Conservation (phyloP, 805 yeast species). For the Hagleromyces aurorensis region DNA sequence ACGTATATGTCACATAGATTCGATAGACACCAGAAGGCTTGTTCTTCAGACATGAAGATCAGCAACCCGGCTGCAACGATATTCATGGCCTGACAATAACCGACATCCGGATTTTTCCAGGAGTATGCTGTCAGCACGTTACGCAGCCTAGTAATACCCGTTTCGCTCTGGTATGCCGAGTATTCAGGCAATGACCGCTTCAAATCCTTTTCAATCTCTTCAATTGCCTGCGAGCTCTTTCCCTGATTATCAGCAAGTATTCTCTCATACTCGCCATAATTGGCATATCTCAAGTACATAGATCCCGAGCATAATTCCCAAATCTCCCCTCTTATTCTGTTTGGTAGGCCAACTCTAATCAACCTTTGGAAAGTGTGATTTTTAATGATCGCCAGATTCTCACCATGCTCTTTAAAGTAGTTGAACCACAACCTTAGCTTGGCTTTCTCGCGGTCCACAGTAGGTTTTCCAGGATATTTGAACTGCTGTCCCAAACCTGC, state of each 20-base stretch:
- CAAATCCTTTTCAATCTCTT: slow-evolving; percentile 93
- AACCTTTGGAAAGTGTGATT: slow-evolving; percentile 75
- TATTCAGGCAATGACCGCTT: slow-evolving; percentile 94
- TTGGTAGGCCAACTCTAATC: slow-evolving; percentile 89
- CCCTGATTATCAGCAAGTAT: slow-evolving; percentile 55
- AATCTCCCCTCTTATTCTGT: slow-evolving; percentile 85
- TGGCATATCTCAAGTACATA: slow-evolving; percentile 59
- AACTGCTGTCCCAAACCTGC: slow-evolving; percentile 84
- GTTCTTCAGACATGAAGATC: slow-evolving; percentile 89
- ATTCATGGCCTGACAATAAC: slow-evolving; percentile 99
- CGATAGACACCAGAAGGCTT: slow-evolving; percentile 89
- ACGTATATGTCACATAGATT: slow-evolving; percentile 74
- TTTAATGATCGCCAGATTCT: slow-evolving; percentile 67
- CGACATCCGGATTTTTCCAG: slow-evolving; percentile 95
- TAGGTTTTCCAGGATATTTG: slow-evolving; percentile 86
- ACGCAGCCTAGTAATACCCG: slow-evolving; percentile 78
- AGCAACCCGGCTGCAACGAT: slow-evolving; percentile 75
- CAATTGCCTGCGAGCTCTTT: slow-evolving; percentile 73
- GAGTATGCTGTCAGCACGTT: slow-evolving; percentile 89
- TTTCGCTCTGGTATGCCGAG: slow-evolving; percentile 80
- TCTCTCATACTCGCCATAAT: slow-evolving; percentile 50
- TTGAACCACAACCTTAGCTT: slow-evolving; percentile 94
- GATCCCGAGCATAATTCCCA: slow-evolving; percentile 94
- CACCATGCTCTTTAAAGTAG: slow-evolving; percentile 73
- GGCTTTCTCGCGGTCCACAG: slow-evolving; percentile 66